A percentile compares a stretch with the other conserved stretches of the same genome.
These are phyloP conservation scores for Neonectria faginata DNA, from an alignment of 2,329 filamentous ascomycete genomes.

Conservation along the genomic window DNA sequence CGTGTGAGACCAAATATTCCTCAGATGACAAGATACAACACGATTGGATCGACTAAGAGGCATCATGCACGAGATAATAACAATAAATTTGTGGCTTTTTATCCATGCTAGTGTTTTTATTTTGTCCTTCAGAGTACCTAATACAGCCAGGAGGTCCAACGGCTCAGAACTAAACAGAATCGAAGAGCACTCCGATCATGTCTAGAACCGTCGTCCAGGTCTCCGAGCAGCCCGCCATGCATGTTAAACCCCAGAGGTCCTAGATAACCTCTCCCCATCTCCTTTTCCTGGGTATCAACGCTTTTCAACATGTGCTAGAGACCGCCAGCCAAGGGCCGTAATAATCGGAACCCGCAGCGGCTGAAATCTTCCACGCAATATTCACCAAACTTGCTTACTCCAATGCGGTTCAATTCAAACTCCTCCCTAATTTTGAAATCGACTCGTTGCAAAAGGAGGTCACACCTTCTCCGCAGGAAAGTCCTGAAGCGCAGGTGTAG, in stretches of 20 bases:
- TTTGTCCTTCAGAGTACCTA: not conserved
- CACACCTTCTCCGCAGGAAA: slow-evolving; percentile 48
- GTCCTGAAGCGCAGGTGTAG: slow-evolving; percentile 65
- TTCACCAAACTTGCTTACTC: not conserved
- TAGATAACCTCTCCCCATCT: not conserved
- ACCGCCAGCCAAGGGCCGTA: not conserved
- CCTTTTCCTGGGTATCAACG: slow-evolving; percentile 18
- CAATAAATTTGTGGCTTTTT: not conserved
- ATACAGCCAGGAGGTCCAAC: not conserved
- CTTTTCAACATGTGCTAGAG: slow-evolving; percentile 1
- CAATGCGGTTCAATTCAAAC: not conserved
- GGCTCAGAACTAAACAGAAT: not conserved
- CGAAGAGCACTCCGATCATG: not conserved
- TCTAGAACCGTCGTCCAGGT: not conserved
- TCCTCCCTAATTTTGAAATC: not conserved
- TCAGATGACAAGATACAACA: no score
- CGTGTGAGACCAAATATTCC: no score
- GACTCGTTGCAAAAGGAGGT: slow-evolving; percentile 1
- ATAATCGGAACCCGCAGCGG: not conserved
- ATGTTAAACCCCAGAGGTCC: not conserved
- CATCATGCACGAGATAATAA: not conserved
- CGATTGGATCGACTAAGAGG: not conserved
- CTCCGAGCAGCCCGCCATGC: not conserved
- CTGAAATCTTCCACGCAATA: not conserved
- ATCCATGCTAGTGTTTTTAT: not conserved